phyloP scores from a whole-genome alignment of 768 basidiomycete genomes.

The Mycena rosella region DNA sequence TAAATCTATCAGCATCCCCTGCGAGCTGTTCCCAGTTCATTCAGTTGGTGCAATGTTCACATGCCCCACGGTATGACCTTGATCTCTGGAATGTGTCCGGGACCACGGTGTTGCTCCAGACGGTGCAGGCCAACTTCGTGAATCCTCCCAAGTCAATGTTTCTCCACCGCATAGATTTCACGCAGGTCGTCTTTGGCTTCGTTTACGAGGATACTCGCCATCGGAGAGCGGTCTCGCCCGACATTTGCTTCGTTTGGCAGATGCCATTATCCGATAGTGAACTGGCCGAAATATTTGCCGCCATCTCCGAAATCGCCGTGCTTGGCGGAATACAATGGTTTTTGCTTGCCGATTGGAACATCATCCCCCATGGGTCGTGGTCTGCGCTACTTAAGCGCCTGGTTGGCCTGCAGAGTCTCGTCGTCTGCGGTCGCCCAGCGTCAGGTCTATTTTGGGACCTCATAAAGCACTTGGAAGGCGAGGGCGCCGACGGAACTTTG shows the following conservation, averaged over 20 bases:
- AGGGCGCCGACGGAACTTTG: neutral
- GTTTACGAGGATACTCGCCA: slow-evolving; percentile 5
- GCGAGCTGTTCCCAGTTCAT: slow-evolving; percentile 5
- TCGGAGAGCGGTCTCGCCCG: neutral
- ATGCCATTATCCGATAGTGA: slow-evolving; percentile 5
- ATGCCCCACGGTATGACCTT: neutral
- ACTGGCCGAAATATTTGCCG: slow-evolving; percentile 10
- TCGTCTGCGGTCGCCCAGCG: neutral
- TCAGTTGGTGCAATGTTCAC: neutral
- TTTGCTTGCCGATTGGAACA: slow-evolving; percentile 15
- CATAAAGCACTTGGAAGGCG: neutral
- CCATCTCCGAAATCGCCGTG: slow-evolving; percentile 1
- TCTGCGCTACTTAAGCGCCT: slow-evolving; percentile 11
- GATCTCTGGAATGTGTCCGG: neutral
- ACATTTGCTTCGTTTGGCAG: slow-evolving; percentile 21
- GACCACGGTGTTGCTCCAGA: neutral
- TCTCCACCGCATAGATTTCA: slow-evolving; percentile 9
- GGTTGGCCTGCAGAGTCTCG: slow-evolving; percentile 1
- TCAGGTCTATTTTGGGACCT: slow-evolving; percentile 26
- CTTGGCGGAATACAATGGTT: slow-evolving; percentile 18
- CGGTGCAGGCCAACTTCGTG: neutral
- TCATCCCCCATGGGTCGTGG: slow-evolving; percentile 9
- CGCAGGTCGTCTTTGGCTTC: slow-evolving; percentile 19
- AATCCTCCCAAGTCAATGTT: slow-evolving; percentile 19
- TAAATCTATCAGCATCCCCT: slow-evolving; percentile 7